These are phyloP conservation scores for Tuctoria greenei DNA, from an alignment of 176 grass and related monocot genomes.

Conservation along the genomic window DNA sequence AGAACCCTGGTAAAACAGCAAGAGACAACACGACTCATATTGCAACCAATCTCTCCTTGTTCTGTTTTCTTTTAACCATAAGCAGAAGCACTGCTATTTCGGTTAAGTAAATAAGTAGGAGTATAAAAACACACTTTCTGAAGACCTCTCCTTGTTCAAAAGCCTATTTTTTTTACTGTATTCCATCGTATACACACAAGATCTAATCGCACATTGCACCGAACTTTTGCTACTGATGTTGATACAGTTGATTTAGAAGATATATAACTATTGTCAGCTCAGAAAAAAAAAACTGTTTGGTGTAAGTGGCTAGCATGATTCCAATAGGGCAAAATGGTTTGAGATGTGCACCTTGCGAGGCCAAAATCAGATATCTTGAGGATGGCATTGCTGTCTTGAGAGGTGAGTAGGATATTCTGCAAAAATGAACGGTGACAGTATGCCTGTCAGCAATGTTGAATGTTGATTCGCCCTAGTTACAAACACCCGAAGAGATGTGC, in stretches of 20 bases:
- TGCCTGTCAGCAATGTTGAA: not conserved
- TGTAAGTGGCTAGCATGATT: not conserved
- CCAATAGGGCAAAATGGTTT: not conserved
- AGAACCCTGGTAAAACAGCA: conserved; percentile 40
- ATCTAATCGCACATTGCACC: too few relatives aligned
- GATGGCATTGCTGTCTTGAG: not conserved
- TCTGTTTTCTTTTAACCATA: not conserved
- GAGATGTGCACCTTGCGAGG: conserved; percentile 39
- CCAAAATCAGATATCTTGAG: conserved; percentile 75
- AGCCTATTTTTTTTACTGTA: not conserved
- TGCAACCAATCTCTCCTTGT: not conserved
- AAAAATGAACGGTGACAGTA: not conserved
- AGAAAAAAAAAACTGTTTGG: too few relatives aligned
- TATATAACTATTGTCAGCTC: not conserved
- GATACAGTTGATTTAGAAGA: not conserved
- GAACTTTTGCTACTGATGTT: not conserved
- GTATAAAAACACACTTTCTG: not conserved
- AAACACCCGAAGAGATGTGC: not conserved
- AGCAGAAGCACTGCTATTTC: not conserved
- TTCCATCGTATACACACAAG: not conserved
- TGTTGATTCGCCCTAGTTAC: too few relatives aligned
- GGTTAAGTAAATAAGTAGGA: not conserved
- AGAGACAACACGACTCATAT: not conserved
- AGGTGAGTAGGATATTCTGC: conserved; percentile 62
- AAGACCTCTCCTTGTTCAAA: not conserved